These are phyloP conservation scores for Peronospora belbahrii DNA, from an alignment of 352 stramenopile genomes.

Conservation along the genomic window DNA sequence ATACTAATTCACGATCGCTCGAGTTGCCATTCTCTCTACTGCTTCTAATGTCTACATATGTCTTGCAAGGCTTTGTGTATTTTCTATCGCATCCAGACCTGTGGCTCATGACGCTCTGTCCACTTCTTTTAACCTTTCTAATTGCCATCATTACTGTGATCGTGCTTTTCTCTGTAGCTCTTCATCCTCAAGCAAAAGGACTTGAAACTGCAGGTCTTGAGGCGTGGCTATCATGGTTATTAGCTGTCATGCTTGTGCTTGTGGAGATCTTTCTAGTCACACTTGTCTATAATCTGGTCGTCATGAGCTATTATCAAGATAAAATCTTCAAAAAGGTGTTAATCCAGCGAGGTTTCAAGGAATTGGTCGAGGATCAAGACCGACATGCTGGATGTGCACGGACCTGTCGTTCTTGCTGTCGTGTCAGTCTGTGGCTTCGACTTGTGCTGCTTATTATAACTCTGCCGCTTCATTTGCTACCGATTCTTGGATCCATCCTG, in stretches of 20 bases:
- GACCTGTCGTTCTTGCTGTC: slow-evolving; percentile 44
- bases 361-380: slow-evolving; percentile 41
- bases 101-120: slow-evolving; percentile 46
- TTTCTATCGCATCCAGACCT: slow-evolving; percentile 52
- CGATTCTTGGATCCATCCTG: slow-evolving; percentile 46
- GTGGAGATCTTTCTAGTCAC: slow-evolving; percentile 68
- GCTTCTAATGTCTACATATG: slow-evolving; percentile 65
- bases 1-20: neutral
- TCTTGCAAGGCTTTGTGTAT: slow-evolving; percentile 42
- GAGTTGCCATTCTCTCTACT: neutral
- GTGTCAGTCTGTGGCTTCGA: slow-evolving; percentile 43
- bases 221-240: slow-evolving; percentile 41
- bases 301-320: slow-evolving; percentile 52
- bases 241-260: slow-evolving; percentile 50
- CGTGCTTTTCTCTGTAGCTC: slow-evolving; percentile 33
- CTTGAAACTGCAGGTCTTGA: slow-evolving; percentile 34
- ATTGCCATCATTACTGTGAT: slow-evolving; percentile 39
- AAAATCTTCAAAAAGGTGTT: slow-evolving; percentile 62
- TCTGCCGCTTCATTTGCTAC: slow-evolving; percentile 62
- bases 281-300: slow-evolving; percentile 53
- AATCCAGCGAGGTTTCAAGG: slow-evolving; percentile 32
- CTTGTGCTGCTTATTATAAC: slow-evolving; percentile 49
- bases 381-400: slow-evolving; percentile 36
- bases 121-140: slow-evolving; percentile 49
- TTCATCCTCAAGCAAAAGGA: slow-evolving; percentile 40